A percentile compares a stretch with the other conserved stretches of the same genome.
Evolutionary conservation across 306 rosid species (phyloP).

Genomic region (Lathyrus aphaca): DNA sequence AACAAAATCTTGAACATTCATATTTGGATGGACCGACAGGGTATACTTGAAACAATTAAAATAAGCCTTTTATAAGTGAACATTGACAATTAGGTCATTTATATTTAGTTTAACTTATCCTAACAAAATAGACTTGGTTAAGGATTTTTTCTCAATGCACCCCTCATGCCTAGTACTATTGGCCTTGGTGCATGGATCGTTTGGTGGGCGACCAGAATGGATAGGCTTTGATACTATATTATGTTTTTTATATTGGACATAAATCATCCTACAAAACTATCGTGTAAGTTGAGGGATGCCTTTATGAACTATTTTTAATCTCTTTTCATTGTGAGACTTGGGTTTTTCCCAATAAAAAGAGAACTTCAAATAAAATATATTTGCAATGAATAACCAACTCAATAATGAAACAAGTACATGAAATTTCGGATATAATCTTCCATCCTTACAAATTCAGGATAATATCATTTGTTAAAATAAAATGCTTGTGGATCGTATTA

Average conservation of each 20-base stretch:
- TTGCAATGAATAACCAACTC: constrained; percentile 8
- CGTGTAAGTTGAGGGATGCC: not conserved
- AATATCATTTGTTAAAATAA: not conserved
- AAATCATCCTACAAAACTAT: not conserved
- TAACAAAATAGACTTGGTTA: not conserved
- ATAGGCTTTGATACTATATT: not conserved
- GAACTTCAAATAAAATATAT: constrained; percentile 11
- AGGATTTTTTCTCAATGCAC: not conserved
- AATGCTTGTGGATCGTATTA: constrained; percentile 9
- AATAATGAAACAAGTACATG: constrained; percentile 28
- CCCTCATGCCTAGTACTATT: not conserved
- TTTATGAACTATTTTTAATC: not conserved
- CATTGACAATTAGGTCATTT: not conserved
- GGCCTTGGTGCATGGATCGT: not conserved
- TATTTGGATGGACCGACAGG: not conserved
- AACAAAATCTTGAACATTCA: constrained; percentile 26
- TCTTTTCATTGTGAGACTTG: not conserved
- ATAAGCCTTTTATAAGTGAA: constrained; percentile 5
- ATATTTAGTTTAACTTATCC: not conserved
- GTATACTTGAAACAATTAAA: constrained; percentile 17
- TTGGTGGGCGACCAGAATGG: not conserved
- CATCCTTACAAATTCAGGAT: not conserved
- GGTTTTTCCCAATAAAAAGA: not conserved
- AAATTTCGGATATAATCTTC: constrained; percentile 30
- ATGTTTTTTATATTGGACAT: not conserved